Conservation (phyloP, 78 protist genomes). For the Anaeramoeba ignava region DNA sequence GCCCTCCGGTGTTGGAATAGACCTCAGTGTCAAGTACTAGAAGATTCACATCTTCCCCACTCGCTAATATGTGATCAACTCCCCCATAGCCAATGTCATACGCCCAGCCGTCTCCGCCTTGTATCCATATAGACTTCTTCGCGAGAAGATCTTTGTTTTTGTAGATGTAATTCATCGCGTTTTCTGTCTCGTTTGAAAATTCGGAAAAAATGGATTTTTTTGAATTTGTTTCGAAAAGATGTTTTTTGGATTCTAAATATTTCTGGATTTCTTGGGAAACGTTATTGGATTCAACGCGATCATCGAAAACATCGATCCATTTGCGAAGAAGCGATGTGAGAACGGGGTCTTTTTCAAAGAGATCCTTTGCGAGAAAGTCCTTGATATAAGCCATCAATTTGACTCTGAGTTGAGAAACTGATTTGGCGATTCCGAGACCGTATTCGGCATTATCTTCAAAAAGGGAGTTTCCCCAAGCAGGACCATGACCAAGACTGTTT, state of each 20-base stretch:
- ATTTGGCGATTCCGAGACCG: constrained; percentile 44
- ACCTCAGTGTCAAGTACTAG: background rate
- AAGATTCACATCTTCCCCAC: background rate
- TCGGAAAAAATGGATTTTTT: no score
- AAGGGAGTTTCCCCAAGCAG: constrained; percentile 66
- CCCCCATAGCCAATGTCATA: constrained; percentile 27
- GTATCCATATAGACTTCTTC: background rate
- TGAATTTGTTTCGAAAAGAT: no score
- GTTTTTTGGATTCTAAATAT: background rate
- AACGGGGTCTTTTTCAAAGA: background rate
- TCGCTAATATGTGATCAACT: background rate
- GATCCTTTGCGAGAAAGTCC: background rate
- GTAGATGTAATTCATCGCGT: background rate
- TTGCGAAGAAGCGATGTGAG: background rate
- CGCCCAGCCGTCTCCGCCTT: constrained; percentile 29
- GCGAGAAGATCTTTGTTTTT: background rate
- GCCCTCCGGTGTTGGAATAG: background rate
- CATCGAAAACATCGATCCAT: background rate
- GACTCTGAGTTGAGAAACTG: background rate
- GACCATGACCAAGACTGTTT: constrained; percentile 50
- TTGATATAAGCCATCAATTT: background rate
- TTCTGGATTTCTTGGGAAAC: background rate
- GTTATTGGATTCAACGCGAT: background rate
- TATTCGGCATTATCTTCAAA: constrained; percentile 67
- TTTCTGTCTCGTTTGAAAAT: no score